Evolutionary conservation across 495 filamentous ascomycete species (phyloP).

Genomic region (Penicillium fimorum): DNA sequence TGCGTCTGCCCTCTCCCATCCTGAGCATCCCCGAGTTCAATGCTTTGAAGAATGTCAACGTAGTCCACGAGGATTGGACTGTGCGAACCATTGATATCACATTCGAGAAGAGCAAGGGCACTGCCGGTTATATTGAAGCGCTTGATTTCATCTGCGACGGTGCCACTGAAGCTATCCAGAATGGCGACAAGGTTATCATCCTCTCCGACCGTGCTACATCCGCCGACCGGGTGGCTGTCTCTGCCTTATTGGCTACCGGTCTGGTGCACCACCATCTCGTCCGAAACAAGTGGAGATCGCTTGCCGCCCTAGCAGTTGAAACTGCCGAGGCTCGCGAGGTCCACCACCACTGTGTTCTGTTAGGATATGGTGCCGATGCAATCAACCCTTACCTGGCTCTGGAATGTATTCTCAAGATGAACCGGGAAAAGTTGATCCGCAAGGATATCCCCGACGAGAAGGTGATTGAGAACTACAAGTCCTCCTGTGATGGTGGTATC

Average conservation of each 20-base stretch:
- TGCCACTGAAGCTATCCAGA: slow-evolving; percentile 79
- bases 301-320: slow-evolving; percentile 86
- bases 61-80: slow-evolving; percentile 77
- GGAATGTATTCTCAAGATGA: slow-evolving; percentile 98
- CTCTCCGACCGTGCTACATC: slow-evolving; percentile 89
- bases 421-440: slow-evolving; percentile 90
- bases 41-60: slow-evolving; percentile 74
- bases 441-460: slow-evolving; percentile 81
- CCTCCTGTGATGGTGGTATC: slow-evolving; percentile 96
- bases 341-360: slow-evolving; percentile 96
- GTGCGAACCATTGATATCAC: slow-evolving; percentile 96
- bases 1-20: slow-evolving; percentile 87
- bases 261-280: slow-evolving; percentile 98
- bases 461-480: slow-evolving; percentile 95
- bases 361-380: slow-evolving; percentile 94
- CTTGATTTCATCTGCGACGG: slow-evolving; percentile 88
- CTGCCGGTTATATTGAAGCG: slow-evolving; percentile 82
- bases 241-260: slow-evolving; percentile 84
- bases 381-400: slow-evolving; percentile 97
- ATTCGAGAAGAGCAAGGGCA: slow-evolving; percentile 84
- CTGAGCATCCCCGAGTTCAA: slow-evolving; percentile 93
- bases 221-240: slow-evolving; percentile 81
- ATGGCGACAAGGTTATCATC: slow-evolving; percentile 82
- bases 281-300: slow-evolving; percentile 92
- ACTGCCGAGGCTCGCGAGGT: slow-evolving; percentile 97